A percentile compares a stretch with the other conserved stretches of the same genome.
These are phyloP conservation scores for Colletotrichum agaves DNA, from an alignment of 2,329 filamentous ascomycete species.

Conservation along the genomic window DNA sequence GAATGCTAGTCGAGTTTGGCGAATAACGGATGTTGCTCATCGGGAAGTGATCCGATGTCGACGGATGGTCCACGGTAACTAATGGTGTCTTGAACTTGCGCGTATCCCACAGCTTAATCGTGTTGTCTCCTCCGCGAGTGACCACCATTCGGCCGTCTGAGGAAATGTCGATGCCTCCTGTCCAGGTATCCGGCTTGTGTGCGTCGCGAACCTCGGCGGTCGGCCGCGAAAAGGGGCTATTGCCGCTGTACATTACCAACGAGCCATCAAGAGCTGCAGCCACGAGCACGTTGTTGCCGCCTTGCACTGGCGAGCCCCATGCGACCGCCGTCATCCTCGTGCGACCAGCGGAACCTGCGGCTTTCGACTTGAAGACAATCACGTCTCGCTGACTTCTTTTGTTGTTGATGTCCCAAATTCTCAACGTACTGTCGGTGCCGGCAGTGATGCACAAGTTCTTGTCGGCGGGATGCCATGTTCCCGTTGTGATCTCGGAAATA, in stretches of 20 bases:
- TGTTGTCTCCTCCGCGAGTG: slow-evolving; percentile 88
- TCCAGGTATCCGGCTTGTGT: slow-evolving; percentile 87
- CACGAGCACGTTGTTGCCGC: slow-evolving; percentile 82
- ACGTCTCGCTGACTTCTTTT: slow-evolving; percentile 91
- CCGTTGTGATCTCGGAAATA: slow-evolving; percentile 88
- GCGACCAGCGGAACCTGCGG: slow-evolving; percentile 87
- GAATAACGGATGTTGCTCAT: slow-evolving; percentile 92
- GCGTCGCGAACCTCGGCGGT: slow-evolving; percentile 86
- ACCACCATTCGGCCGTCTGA: slow-evolving; percentile 90
- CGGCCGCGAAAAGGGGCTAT: slow-evolving; percentile 86
- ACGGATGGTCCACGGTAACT: slow-evolving; percentile 80
- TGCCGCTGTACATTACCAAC: slow-evolving; percentile 90
- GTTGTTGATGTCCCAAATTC: slow-evolving; percentile 97
- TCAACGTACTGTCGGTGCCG: slow-evolving; percentile 92
- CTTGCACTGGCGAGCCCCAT: slow-evolving; percentile 82
- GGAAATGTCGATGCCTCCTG: slow-evolving; percentile 90
- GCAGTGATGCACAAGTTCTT: slow-evolving; percentile 88
- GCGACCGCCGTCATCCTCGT: slow-evolving; percentile 93
- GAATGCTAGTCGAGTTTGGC: slow-evolving; percentile 82
- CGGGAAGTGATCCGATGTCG: slow-evolving; percentile 84
- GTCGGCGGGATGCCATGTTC: slow-evolving; percentile 90
- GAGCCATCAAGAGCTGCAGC: slow-evolving; percentile 89
- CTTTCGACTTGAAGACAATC: slow-evolving; percentile 93
- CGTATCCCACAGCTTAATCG: slow-evolving; percentile 97
- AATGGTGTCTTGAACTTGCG: slow-evolving; percentile 94